Percentiles rank a stretch among this genome's conserved stretches.
Evolutionary conservation across 495 filamentous ascomycete species (phyloP).

Genomic region (Annulohypoxylon bovei): DNA sequence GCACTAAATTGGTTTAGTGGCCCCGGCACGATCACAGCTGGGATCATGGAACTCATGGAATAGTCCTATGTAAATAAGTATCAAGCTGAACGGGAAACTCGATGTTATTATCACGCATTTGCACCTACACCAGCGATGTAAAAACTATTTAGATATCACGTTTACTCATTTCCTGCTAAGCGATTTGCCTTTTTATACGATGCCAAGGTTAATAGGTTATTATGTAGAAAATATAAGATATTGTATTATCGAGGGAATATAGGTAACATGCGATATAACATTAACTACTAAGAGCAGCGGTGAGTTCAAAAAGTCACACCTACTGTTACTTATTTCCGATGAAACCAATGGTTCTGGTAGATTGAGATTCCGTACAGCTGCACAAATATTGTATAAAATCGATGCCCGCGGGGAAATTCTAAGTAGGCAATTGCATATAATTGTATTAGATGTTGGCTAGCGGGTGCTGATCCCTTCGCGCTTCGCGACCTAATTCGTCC

Average conservation of each 20-base stretch:
- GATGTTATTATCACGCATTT: not conserved
- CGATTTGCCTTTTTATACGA: not conserved
- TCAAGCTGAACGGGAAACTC: not conserved
- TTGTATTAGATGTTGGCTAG: not conserved
- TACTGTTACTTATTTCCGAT: not conserved
- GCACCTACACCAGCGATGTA: not conserved
- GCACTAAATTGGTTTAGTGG: not conserved
- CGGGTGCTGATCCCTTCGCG: constrained; percentile 7
- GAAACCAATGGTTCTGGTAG: not conserved
- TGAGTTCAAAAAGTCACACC: not conserved
- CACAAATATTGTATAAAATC: not conserved
- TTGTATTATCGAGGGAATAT: not conserved
- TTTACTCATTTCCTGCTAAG: not conserved
- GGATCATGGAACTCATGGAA: not conserved
- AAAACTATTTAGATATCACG: not conserved
- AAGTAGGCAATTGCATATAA: not conserved
- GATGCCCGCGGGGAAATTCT: not conserved
- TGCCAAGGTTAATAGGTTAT: not conserved
- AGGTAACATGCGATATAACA: not conserved
- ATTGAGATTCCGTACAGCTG: not conserved
- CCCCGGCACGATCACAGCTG: not conserved
- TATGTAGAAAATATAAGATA: not conserved
- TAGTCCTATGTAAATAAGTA: not conserved
- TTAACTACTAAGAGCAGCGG: not conserved
- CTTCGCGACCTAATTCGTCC: constrained; percentile 18